A percentile compares a stretch with the other conserved stretches of the same genome.
phyloP scores from a whole-genome alignment of 1,284 basidiomycete species.

The Calocybe gambosa region DNA sequence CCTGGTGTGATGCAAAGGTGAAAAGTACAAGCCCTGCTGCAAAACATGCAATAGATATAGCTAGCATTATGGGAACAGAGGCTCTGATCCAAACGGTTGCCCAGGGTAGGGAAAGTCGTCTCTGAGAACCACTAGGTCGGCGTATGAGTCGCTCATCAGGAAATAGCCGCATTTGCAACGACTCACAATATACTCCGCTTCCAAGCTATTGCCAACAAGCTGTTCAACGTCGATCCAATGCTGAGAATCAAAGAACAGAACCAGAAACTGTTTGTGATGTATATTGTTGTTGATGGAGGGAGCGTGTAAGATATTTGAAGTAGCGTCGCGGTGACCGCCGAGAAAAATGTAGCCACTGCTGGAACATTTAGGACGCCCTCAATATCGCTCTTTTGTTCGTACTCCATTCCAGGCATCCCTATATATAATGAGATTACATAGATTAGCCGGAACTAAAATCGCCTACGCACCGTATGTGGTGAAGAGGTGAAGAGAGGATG shows the following conservation, averaged over 20 bases:
- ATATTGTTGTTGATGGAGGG: not conserved
- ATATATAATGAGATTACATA: not conserved
- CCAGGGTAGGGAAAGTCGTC: conserved; percentile 7
- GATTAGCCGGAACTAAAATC: not conserved
- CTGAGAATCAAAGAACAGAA: conserved; percentile 58
- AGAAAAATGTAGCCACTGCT: conserved; percentile 46
- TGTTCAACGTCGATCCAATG: conserved; percentile 56
- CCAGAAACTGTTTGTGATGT: conserved; percentile 52
- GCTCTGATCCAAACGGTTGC: conserved; percentile 13
- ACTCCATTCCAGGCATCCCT: conserved; percentile 58
- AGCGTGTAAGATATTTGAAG: conserved; percentile 42
- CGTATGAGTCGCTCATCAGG: not conserved
- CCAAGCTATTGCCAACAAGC: conserved; percentile 51
- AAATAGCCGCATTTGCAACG: not conserved
- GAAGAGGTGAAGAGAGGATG: conserved; percentile 9
- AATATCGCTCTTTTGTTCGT: conserved; percentile 51
- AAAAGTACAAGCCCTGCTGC: conserved; percentile 50
- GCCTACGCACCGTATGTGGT: conserved; percentile 11
- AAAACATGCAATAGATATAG: conserved; percentile 41
- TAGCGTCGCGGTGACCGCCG: conserved; percentile 33
- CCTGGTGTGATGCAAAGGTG: conserved; percentile 41
- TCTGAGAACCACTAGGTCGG: conserved; percentile 11
- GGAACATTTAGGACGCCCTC: conserved; percentile 47
- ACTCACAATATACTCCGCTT: conserved; percentile 56
- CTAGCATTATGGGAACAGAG: conserved; percentile 26